Conservation (phyloP, 2,329 filamentous ascomycete species). For the Didymella keratinophila region DNA sequence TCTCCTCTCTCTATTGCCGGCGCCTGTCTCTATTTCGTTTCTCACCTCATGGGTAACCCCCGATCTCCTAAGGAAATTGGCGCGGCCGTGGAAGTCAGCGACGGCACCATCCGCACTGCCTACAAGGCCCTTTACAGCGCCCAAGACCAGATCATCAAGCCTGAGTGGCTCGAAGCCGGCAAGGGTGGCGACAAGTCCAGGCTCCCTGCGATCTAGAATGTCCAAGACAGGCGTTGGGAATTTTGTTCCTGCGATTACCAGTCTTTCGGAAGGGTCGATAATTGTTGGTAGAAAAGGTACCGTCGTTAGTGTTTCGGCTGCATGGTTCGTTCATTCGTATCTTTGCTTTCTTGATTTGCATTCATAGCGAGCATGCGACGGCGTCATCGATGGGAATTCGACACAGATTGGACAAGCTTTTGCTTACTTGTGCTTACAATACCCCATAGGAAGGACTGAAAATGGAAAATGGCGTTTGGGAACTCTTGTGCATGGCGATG, state of each 20-base stretch:
- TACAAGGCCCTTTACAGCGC: constrained; percentile 87
- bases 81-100: constrained; percentile 84
- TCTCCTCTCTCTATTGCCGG: constrained; percentile 94
- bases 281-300: not conserved
- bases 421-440: constrained; percentile 18
- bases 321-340: not conserved
- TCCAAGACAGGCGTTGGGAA: too few species aligned
- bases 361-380: constrained; percentile 19
- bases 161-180: constrained; percentile 69
- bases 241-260: not conserved
- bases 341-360: constrained; percentile 1
- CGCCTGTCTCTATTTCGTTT: constrained; percentile 96
- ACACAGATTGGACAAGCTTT: constrained; percentile 12
- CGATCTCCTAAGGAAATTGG: constrained; percentile 89
- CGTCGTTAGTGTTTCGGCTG: not conserved
- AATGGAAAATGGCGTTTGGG: constrained; percentile 19
- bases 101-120: constrained; percentile 94
- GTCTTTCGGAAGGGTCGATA: not conserved
- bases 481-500: not conserved
- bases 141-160: constrained; percentile 75
- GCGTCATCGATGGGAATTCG: constrained; percentile 4
- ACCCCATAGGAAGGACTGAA: constrained; percentile 20
- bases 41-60: constrained; percentile 80
- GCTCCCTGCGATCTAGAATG: constrained; percentile 13
- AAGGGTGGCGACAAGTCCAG: constrained; percentile 74